Conservation (phyloP, 352 stramenopile genomes). For the Globisporangium spiculum region DNA sequence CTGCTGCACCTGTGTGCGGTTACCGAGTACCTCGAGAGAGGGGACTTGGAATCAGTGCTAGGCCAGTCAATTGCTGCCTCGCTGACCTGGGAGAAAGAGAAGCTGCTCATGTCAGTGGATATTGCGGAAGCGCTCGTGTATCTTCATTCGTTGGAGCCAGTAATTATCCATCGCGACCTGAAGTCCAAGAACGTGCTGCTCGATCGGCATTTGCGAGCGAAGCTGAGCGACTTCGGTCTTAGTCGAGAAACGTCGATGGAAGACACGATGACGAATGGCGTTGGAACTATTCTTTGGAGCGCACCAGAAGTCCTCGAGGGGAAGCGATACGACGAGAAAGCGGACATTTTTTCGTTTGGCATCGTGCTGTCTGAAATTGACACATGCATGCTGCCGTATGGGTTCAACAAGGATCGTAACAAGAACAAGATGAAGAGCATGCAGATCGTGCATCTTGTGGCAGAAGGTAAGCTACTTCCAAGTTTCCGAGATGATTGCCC, state of each 20-base stretch:
- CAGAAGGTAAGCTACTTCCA: constrained; percentile 69
- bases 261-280: constrained; percentile 76
- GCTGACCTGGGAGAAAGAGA: constrained; percentile 57
- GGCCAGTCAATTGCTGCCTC: constrained; percentile 32
- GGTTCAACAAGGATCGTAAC: constrained; percentile 46
- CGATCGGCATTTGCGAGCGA: constrained; percentile 54
- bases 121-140: constrained; percentile 73
- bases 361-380: constrained; percentile 78
- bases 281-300: constrained; percentile 74
- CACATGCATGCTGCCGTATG: constrained; percentile 69
- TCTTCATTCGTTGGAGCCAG: constrained; percentile 59
- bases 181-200: constrained; percentile 78
- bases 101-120: constrained; percentile 55
- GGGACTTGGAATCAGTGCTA: constrained; percentile 59
- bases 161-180: constrained; percentile 69
- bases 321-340: constrained; percentile 76
- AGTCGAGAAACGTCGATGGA: constrained; percentile 62
- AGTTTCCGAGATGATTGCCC: constrained; percentile 72
- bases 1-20: constrained; percentile 71
- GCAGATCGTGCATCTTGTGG: constrained; percentile 82
- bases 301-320: constrained; percentile 67
- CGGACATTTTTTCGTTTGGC: constrained; percentile 74
- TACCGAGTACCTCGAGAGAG: constrained; percentile 78
- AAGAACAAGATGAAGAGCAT: constrained; percentile 75
- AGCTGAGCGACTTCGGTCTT: constrained; percentile 74